Conservation (phyloP, 192 early-diverging fungal genomes). For the Helicostylum pulchrum region DNA sequence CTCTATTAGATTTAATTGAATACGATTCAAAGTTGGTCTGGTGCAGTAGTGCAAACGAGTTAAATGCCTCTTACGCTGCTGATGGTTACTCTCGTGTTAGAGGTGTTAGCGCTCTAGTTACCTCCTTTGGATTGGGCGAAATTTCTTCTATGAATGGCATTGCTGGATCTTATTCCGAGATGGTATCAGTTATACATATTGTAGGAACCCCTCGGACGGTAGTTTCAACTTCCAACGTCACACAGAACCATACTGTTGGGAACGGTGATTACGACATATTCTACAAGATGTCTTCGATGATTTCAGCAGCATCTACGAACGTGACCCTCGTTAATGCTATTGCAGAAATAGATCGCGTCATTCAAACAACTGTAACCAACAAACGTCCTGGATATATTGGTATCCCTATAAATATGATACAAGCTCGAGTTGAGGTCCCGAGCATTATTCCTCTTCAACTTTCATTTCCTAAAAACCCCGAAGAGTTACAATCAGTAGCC, state of each 20-base stretch:
- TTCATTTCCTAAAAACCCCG: conserved; percentile 22
- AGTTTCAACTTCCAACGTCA: conserved; percentile 35
- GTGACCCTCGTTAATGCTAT: conserved; percentile 1
- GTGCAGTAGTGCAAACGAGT: no score
- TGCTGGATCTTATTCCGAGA: conserved; percentile 43
- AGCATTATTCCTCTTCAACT: conserved; percentile 23
- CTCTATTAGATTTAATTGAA: no score
- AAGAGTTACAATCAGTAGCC: conserved; percentile 15
- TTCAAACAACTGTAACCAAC: conserved; percentile 9
- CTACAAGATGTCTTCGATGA: conserved; percentile 32
- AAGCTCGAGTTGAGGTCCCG: conserved; percentile 12
- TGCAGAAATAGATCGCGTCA: conserved; percentile 21
- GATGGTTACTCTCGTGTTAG: no score
- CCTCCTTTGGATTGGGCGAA: conserved; percentile 46
- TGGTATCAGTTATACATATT: conserved; percentile 48
- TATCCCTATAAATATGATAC: conserved; percentile 37
- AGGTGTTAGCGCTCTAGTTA: conserved; percentile 20
- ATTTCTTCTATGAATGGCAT: conserved; percentile 37
- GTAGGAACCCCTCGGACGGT: conserved; percentile 43
- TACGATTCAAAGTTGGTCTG: no score
- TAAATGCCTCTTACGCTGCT: no score
- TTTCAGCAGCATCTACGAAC: conserved; percentile 37
- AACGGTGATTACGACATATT: conserved; percentile 47
- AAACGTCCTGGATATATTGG: conserved; percentile 33
- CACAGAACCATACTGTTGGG: conserved; percentile 44